Evolutionary conservation across 768 basidiomycete species (phyloP).

Genomic region (Leucocoprinus sp.): DNA sequence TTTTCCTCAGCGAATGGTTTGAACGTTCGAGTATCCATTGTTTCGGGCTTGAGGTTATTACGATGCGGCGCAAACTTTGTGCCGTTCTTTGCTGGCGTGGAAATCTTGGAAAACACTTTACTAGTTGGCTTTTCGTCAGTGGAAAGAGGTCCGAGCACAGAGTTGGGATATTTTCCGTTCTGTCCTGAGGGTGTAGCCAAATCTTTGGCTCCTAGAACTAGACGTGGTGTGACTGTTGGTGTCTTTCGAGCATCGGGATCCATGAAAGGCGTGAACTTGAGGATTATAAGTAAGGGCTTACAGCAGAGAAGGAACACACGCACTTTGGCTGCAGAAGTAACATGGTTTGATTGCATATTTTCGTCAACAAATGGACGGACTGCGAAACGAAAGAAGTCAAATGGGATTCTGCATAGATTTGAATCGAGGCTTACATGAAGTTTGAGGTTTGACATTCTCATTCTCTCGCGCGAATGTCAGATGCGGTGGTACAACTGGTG

Average conservation of each 20-base stretch:
- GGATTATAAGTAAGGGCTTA: slow-evolving; percentile 2
- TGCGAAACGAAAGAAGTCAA: slow-evolving; percentile 21
- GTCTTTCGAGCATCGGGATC: slow-evolving; percentile 45
- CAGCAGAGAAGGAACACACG: slow-evolving; percentile 4
- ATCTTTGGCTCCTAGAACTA: slow-evolving; percentile 47
- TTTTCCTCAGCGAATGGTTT: slow-evolving; percentile 35
- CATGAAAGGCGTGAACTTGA: slow-evolving; percentile 60
- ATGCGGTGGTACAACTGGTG: slow-evolving; percentile 30
- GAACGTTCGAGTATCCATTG: slow-evolving; percentile 30
- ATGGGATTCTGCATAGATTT: neutral
- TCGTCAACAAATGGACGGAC: slow-evolving; percentile 71
- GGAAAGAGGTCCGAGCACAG: slow-evolving; percentile 22
- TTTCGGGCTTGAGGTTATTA: slow-evolving; percentile 33
- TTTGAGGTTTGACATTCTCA: slow-evolving; percentile 34
- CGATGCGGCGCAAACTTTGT: slow-evolving; percentile 32
- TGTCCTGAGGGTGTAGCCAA: slow-evolving; percentile 22
- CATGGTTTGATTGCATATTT: slow-evolving; percentile 37
- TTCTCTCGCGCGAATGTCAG: slow-evolving; percentile 26
- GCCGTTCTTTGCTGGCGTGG: slow-evolving; percentile 48
- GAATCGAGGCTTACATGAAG: slow-evolving; percentile 20
- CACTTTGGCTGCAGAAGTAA: slow-evolving; percentile 37
- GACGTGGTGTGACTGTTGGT: slow-evolving; percentile 29
- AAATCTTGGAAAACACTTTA: slow-evolving; percentile 53
- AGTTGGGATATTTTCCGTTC: slow-evolving; percentile 22
- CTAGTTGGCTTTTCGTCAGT: slow-evolving; percentile 29